Evolutionary conservation across 2,329 filamentous ascomycete species (phyloP), one percentile per base, ranked within the genome.

Genomic region (Pseudogymnoascus sp.): DNA sequence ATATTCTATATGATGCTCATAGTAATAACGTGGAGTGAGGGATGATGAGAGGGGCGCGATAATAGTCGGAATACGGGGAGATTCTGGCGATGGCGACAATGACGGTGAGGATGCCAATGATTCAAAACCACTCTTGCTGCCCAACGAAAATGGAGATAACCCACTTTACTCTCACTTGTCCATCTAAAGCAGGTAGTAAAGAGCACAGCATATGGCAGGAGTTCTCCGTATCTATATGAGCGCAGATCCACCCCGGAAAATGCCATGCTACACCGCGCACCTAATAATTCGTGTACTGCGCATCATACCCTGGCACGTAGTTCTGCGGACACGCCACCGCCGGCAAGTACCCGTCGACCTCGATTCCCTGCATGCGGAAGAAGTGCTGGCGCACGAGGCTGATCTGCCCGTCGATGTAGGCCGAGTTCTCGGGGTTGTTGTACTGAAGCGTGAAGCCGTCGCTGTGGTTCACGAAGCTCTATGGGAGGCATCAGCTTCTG

Each of bases 391-490:
- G 68, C 25, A 79, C 75, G n/a, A 76, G 72, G 64, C 73, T 69
- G 30, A 78, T 78, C 62, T 76, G 72, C 14, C 67, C 70, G 58
- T 75, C 74, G 7, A 69, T 73, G 28, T 73, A 68, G 1, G 67
- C 70, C 22, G 77, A 72, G 64, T 79, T 79, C 22, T 65, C 67
- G 9, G 77, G 77, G 63, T 79, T 77, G 39, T 72, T 73, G 66
- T 80, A 81, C 52, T 79, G 77, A 65, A 81, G 63, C 16, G 77
- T 72, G 45, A 77, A 75, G 16, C 79, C 77, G 65, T 81, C 79
- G 35, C 65, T 71, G 63, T 81, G 78, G 58, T 78, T 71, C 7
- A 79, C 78, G 66, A 75, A 79, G 7, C 68, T 72, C 75, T 77
- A 8, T 11, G 30, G 19, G 19, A 19, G 19, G 19, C 19, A 19